Evolutionary conservation across 352 stramenopile species (phyloP).

Genomic region (Globisporangium cederbergense): DNA sequence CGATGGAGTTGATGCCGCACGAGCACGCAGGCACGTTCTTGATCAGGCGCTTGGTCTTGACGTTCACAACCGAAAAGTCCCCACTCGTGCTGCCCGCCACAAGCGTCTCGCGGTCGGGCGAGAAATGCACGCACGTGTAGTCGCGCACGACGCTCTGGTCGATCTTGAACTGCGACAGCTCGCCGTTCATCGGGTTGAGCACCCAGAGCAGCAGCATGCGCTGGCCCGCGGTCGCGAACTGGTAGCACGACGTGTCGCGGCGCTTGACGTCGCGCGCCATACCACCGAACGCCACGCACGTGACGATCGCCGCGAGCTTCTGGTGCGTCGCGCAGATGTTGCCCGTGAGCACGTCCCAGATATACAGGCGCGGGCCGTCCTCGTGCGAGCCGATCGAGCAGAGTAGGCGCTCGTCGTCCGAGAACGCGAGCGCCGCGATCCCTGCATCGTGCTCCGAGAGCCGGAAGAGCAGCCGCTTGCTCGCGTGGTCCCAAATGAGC

Average conservation of each 20-base stretch:
- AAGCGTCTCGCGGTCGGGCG: slow-evolving; percentile 73
- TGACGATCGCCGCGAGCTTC: slow-evolving; percentile 59
- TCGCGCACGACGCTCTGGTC: slow-evolving; percentile 76
- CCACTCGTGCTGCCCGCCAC: slow-evolving; percentile 85
- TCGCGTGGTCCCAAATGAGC: slow-evolving; percentile 87
- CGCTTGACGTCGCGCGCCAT: slow-evolving; percentile 90
- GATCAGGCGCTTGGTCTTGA: slow-evolving; percentile 68
- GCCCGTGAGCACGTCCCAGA: slow-evolving; percentile 89
- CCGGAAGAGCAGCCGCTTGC: slow-evolving; percentile 66
- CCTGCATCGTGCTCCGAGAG: slow-evolving; percentile 90
- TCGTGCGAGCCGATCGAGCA: slow-evolving; percentile 72
- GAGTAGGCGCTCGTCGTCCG: slow-evolving; percentile 88
- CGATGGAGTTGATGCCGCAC: slow-evolving; percentile 69
- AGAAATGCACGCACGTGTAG: slow-evolving; percentile 84
- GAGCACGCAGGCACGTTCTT: slow-evolving; percentile 78
- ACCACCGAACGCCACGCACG: slow-evolving; percentile 72
- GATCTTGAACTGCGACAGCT: slow-evolving; percentile 67
- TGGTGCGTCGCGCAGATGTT: slow-evolving; percentile 85
- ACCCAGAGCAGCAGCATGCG: slow-evolving; percentile 82
- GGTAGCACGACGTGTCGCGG: slow-evolving; percentile 82
- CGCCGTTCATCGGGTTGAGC: slow-evolving; percentile 81
- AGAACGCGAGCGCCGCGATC: slow-evolving; percentile 87
- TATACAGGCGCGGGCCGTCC: slow-evolving; percentile 76
- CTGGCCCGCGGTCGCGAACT: slow-evolving; percentile 83
- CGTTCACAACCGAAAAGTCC: slow-evolving; percentile 79